Conservation (phyloP, 345 rosid genomes). For the Salix brachista region DNA sequence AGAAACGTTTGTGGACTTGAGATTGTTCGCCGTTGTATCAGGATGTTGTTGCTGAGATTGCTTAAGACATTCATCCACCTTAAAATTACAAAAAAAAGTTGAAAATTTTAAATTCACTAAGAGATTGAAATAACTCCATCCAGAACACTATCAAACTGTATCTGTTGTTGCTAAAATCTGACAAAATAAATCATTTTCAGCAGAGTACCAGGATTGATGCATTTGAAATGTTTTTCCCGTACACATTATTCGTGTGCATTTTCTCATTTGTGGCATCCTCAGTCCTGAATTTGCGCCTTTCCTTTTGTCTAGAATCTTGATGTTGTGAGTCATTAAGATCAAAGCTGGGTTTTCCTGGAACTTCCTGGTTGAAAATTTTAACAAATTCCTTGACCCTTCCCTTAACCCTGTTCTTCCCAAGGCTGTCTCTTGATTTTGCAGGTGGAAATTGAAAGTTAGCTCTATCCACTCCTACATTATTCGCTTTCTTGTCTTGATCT, state of each 20-base stretch:
- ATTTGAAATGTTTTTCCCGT: constrained; percentile 19
- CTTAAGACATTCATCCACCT: constrained; percentile 31
- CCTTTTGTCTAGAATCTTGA: constrained; percentile 41
- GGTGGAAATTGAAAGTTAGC: constrained; percentile 29
- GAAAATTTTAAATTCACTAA: not conserved
- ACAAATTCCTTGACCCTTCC: constrained; percentile 83
- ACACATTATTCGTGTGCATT: constrained; percentile 13
- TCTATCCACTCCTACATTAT: constrained; percentile 26
- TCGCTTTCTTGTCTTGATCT: constrained; percentile 37
- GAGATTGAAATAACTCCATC: not conserved
- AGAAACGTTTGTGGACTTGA: constrained; percentile 16
- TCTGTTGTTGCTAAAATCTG: not conserved
- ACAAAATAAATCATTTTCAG: not conserved
- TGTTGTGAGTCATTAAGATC: constrained; percentile 29
- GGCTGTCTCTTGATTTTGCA: constrained; percentile 20
- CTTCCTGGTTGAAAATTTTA: constrained; percentile 64
- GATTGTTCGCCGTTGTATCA: constrained; percentile 14
- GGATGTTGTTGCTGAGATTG: constrained; percentile 25
- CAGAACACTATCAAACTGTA: not conserved
- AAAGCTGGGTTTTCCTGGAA: constrained; percentile 29
- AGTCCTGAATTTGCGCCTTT: constrained; percentile 19
- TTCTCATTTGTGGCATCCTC: constrained; percentile 25
- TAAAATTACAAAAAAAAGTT: not conserved
- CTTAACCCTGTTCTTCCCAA: constrained; percentile 34
- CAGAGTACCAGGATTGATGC: constrained; percentile 28